Evolutionary conservation across 305 asterid genomes (phyloP).

Genomic region (Fraxinus paxiana): DNA sequence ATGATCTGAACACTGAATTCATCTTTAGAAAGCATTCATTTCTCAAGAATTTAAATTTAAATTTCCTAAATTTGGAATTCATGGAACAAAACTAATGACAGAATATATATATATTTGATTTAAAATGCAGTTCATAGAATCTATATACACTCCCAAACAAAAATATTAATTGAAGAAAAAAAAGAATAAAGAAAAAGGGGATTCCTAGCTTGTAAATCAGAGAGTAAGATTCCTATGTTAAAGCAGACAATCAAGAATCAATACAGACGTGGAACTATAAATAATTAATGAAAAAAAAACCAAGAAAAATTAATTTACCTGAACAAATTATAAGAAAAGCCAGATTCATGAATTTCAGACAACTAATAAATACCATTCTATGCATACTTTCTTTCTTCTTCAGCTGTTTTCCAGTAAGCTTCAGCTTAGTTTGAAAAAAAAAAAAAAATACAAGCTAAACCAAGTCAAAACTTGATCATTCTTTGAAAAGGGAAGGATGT

Average conservation of each 20-base stretch:
- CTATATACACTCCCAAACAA: not conserved
- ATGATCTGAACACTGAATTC: not conserved
- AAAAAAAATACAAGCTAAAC: conserved; percentile 11
- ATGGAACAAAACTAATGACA: not conserved
- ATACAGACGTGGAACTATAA: conserved; percentile 6
- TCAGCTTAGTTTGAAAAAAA: conserved; percentile 7
- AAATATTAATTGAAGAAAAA: not conserved
- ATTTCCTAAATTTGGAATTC: not conserved
- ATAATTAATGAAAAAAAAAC: not conserved
- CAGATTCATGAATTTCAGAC: conserved; percentile 37
- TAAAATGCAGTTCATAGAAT: not conserved
- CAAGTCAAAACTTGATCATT: conserved; percentile 36
- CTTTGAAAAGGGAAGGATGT: conserved; percentile 32
- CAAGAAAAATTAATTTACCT: conserved; percentile 33
- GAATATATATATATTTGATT: not conserved
- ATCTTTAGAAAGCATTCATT: not conserved
- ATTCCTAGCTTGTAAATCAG: not conserved
- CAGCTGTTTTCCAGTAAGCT: conserved; percentile 5
- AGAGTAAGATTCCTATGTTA: not conserved
- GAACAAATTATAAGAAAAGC: conserved; percentile 37
- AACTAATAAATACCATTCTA: conserved; percentile 22
- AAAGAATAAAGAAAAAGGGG: not conserved
- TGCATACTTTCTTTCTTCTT: conserved; percentile 28
- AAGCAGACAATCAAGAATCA: not conserved
- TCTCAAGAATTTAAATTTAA: not conserved